Conservation (phyloP, 1,139 yeast species). For the Blastobotrys raffinosifermentans region DNA sequence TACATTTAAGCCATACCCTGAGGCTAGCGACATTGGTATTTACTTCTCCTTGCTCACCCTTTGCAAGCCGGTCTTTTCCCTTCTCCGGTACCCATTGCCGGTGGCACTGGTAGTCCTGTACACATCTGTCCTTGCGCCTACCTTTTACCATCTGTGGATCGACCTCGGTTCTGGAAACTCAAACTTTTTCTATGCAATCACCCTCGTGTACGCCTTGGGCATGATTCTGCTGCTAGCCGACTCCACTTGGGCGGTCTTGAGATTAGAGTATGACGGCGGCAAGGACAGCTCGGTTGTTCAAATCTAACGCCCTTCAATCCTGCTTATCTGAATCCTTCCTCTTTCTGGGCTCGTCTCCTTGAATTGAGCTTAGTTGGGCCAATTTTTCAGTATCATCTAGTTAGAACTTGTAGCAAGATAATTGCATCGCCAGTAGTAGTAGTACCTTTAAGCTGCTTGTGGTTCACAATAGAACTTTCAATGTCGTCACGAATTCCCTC, state of each 20-base stretch:
- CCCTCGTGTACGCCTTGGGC: constrained; percentile 72
- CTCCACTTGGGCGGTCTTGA: constrained; percentile 73
- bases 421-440: background rate
- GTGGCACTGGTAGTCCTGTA: constrained; percentile 43
- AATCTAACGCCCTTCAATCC: constrained; percentile 13
- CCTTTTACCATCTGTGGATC: constrained; percentile 92
- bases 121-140: constrained; percentile 64
- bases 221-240: constrained; percentile 68
- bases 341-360: background rate
- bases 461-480: constrained; percentile 19
- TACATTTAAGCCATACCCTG: constrained; percentile 80
- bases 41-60: constrained; percentile 57
- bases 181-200: constrained; percentile 91
- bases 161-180: constrained; percentile 92
- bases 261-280: constrained; percentile 60
- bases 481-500: constrained; percentile 26
- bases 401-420: constrained; percentile 3
- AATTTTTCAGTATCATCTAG: constrained; percentile 3
- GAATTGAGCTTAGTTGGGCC: constrained; percentile 2
- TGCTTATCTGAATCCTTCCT: background rate
- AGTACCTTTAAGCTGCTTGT: constrained; percentile 17
- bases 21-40: constrained; percentile 76
- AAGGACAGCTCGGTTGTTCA: constrained; percentile 25
- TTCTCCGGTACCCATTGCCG: constrained; percentile 40
- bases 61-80: constrained; percentile 39